Evolutionary conservation across 148 eudicot species (phyloP).

Genomic region (Agrostemma githago): DNA sequence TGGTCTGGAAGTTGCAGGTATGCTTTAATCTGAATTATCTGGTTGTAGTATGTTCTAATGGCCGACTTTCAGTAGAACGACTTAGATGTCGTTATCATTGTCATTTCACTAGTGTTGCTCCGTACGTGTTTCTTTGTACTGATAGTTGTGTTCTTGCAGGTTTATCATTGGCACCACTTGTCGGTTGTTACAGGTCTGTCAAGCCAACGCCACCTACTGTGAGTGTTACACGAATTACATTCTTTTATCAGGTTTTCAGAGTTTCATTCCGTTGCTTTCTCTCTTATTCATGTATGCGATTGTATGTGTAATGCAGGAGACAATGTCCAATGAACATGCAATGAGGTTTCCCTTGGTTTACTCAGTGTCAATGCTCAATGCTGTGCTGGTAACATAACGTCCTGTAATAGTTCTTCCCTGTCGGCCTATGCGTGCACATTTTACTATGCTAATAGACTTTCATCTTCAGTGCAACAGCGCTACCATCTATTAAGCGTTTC

Average conservation of each 20-base stretch:
- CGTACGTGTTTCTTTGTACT: too few species aligned
- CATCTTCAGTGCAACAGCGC: slow-evolving; percentile 67
- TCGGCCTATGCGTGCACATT: background rate
- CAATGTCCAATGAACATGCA: slow-evolving; percentile 97
- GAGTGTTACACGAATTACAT: slow-evolving; percentile 26
- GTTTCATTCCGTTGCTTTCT: background rate
- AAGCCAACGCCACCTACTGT: slow-evolving; percentile 96
- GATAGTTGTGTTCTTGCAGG: slow-evolving; percentile 45
- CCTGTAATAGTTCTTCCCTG: background rate
- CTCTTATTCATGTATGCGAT: slow-evolving; percentile 6
- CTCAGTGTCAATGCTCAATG: slow-evolving; percentile 82
- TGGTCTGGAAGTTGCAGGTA: background rate
- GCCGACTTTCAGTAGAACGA: background rate
- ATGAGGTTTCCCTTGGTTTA: slow-evolving; percentile 97
- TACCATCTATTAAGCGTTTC: slow-evolving; percentile 77
- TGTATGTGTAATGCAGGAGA: slow-evolving; percentile 57
- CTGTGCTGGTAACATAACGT: slow-evolving; percentile 68
- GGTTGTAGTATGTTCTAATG: background rate
- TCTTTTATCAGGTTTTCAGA: background rate
- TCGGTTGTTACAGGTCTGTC: slow-evolving; percentile 94
- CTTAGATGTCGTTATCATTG: background rate
- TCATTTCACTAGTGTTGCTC: background rate
- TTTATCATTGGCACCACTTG: slow-evolving; percentile 84
- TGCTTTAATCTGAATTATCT: background rate
- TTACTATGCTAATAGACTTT: background rate